Percentiles rank a stretch among this genome's conserved stretches.
These are phyloP conservation scores for Kentomonas sorsogonicus DNA, from an alignment of 208 protist genomes.

Conservation along the genomic window DNA sequence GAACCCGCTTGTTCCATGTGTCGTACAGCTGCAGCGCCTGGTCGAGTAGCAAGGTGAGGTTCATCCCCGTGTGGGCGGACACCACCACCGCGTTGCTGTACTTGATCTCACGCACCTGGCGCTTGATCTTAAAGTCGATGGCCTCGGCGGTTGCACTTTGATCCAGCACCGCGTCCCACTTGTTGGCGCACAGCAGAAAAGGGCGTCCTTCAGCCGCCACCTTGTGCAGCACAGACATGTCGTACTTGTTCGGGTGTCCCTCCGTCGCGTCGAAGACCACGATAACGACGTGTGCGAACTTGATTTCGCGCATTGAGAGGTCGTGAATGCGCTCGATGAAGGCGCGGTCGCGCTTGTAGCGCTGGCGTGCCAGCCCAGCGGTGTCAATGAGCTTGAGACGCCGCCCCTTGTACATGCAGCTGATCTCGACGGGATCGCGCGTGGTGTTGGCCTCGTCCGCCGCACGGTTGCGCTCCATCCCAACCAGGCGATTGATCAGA, in stretches of 20 bases:
- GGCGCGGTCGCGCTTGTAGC: slow-evolving; percentile 73
- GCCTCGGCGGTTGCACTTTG: slow-evolving; percentile 83
- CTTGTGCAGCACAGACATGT: slow-evolving; percentile 87
- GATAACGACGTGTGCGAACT: slow-evolving; percentile 82
- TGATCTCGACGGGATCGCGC: slow-evolving; percentile 85
- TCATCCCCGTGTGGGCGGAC: slow-evolving; percentile 81
- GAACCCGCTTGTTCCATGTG: slow-evolving; percentile 87
- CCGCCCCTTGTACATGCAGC: slow-evolving; percentile 82
- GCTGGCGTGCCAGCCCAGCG: slow-evolving; percentile 67
- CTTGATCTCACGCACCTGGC: slow-evolving; percentile 86
- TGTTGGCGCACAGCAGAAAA: slow-evolving; percentile 88
- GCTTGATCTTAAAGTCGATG: slow-evolving; percentile 92
- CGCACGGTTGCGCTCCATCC: slow-evolving; percentile 82
- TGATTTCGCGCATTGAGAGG: slow-evolving; percentile 72
- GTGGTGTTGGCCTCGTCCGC: slow-evolving; percentile 86
- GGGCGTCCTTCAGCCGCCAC: slow-evolving; percentile 79
- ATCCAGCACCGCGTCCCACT: slow-evolving; percentile 90
- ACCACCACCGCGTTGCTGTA: slow-evolving; percentile 88
- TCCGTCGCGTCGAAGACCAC: slow-evolving; percentile 91
- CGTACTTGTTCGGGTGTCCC: slow-evolving; percentile 89
- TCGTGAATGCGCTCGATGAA: slow-evolving; percentile 80
- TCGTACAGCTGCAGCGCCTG: slow-evolving; percentile 81
- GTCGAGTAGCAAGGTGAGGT: slow-evolving; percentile 86
- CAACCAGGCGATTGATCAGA: slow-evolving; percentile 90
- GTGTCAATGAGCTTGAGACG: slow-evolving; percentile 90